Base-by-base conservation (phyloP, 1,284 basidiomycete species). In the Naganishia sp. region DNA sequence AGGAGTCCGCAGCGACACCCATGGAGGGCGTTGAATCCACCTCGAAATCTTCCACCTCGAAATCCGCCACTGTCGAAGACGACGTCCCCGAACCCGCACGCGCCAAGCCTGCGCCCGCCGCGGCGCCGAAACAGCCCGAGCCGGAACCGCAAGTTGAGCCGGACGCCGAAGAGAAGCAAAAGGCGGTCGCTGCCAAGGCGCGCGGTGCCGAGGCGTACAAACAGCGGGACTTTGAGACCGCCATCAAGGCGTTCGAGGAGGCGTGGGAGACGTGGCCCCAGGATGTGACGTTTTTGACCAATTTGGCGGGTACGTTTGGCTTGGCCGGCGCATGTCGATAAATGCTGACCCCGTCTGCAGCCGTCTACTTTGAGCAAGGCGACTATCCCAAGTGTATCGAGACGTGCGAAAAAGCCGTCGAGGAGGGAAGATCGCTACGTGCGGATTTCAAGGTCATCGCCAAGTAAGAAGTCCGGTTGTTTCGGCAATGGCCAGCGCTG, bases 181-280 rank as follows among this genome's bases (percentile, higher is more conserved):
- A 87, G 66, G 90, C 92, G 0, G 84, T 89, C 72, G 86, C 83
- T 45, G 84, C 88, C 71, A 95, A 95, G 83, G 84, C 86, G 71
- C 83, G 86, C 64, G 94, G 94, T 65, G 84, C 86, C 71, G 87
- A 86, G 51, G 86, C 87, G 17, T 98, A 98, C 85, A 92, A 94
- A 83, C 86, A 89, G 74, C 85, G 89, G 69, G 85, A 89, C 67
- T 89, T 94, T 71, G 86, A 85, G 35, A 85, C 85, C 69, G 91
- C 92, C 13, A 85, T 85, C 54, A 81, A 84, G 65, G 84, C 86
- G 69, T 95, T 90, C 81, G 79, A 86, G 71, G 88, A 90, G 76
- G 95, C 95, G 3, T 98, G 95, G 94, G 92, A 96, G 63, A 76
- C 87, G 17, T 93, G 88, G 85, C 90, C 92, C 55, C 91, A 96